Evolutionary conservation across 441 rosid genomes (phyloP).

Genomic region (Mallotus repandus): DNA sequence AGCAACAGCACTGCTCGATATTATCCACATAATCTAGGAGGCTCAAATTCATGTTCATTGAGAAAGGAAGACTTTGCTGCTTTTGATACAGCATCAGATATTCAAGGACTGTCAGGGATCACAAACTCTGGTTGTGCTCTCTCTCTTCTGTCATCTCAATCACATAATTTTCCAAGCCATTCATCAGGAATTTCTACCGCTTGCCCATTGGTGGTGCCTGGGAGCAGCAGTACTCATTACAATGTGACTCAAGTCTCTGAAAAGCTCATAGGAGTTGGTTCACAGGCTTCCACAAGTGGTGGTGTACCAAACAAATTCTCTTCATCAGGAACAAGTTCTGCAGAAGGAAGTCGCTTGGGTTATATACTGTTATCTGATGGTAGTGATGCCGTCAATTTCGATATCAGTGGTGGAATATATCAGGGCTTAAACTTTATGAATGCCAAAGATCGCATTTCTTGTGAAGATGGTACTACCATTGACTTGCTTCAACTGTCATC

Average conservation of each 20-base stretch:
- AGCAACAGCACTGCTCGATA: conserved; percentile 17
- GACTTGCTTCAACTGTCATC: conserved; percentile 63
- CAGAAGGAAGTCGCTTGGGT: conserved; percentile 32
- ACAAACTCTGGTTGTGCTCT: conserved; percentile 52
- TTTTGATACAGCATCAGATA: conserved; percentile 38
- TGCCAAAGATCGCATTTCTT: conserved; percentile 25
- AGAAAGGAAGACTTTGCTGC: conserved; percentile 32
- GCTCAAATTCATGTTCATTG: conserved; percentile 30
- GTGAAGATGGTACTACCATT: conserved; percentile 37
- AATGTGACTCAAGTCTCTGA: conserved; percentile 29
- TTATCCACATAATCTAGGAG: conserved; percentile 32
- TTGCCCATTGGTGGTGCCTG: conserved; percentile 24
- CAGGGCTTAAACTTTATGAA: conserved; percentile 32
- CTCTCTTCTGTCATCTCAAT: conserved; percentile 82
- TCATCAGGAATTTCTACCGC: conserved; percentile 41
- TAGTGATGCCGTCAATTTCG: conserved; percentile 30
- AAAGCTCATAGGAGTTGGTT: conserved; percentile 32
- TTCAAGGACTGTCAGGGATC: conserved; percentile 43
- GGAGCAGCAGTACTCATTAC: conserved; percentile 19
- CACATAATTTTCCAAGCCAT: conserved; percentile 36
- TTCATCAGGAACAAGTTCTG: conserved; percentile 32
- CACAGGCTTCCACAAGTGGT: conserved; percentile 24
- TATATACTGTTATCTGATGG: conserved; percentile 32
- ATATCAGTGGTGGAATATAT: conserved; percentile 27
- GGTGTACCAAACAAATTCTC: conserved; percentile 31